Evolutionary conservation across 441 rosid genomes (phyloP).

Genomic region (Macaranga tanarius): DNA sequence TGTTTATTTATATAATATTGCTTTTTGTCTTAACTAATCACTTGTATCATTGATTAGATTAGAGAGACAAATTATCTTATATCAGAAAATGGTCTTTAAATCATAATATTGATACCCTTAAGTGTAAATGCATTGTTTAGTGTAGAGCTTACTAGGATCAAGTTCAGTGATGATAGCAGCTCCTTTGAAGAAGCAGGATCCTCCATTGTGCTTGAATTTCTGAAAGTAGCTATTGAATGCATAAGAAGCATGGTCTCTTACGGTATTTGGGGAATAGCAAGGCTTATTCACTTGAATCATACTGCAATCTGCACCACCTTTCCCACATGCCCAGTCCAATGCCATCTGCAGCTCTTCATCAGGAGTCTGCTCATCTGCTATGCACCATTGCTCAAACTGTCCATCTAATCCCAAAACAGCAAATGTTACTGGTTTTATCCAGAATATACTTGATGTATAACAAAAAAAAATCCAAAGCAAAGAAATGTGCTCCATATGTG

Average conservation of each 20-base stretch:
- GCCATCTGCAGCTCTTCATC: constrained; percentile 60
- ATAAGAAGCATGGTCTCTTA: constrained; percentile 55
- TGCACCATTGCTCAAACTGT: constrained; percentile 66
- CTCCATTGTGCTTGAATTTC: constrained; percentile 52
- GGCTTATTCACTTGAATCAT: constrained; percentile 48
- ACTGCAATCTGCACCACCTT: constrained; percentile 60
- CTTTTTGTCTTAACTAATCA: too few relatives aligned
- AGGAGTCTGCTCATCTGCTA: constrained; percentile 73
- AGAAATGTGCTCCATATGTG: background rate
- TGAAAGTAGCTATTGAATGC: constrained; percentile 76
- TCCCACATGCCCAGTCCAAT: constrained; percentile 57
- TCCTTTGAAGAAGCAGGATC: constrained; percentile 67
- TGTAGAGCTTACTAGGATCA: constrained; percentile 56
- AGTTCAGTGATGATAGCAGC: constrained; percentile 68
- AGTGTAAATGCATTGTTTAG: background rate
- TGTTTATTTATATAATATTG: background rate
- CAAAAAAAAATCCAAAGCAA: background rate
- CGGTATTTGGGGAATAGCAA: constrained; percentile 64
- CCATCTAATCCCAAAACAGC: constrained; percentile 27
- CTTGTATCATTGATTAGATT: too few relatives aligned
- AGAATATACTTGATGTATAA: too few relatives aligned
- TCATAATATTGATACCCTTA: background rate
- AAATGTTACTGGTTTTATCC: background rate
- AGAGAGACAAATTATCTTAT: too few relatives aligned
- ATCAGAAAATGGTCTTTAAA: too few relatives aligned